Evolutionary conservation across 2,329 filamentous ascomycete genomes (phyloP).

Genomic region (Orbilia blumenaviensis): DNA sequence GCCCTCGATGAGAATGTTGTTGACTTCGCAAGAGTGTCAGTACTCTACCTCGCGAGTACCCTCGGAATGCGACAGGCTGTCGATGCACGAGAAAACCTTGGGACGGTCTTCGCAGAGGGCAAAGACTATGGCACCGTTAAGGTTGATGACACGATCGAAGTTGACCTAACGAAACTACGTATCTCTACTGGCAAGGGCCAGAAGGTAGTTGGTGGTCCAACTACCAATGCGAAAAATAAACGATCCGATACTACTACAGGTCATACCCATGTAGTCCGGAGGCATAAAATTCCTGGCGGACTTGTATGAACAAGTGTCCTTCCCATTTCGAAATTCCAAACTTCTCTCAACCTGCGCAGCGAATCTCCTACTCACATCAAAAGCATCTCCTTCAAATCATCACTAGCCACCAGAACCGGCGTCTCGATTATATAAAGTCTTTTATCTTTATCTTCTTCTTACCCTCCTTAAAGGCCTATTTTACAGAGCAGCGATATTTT

Average conservation of each 20-base stretch:
- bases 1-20: slow-evolving; percentile 67
- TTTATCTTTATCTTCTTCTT: background rate
- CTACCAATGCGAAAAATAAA: background rate
- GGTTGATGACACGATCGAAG: slow-evolving; percentile 2
- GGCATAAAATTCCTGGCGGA: slow-evolving; percentile 20
- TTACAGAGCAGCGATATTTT: slow-evolving; percentile 9
- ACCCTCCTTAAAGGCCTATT: slow-evolving; percentile 1
- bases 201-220: slow-evolving; percentile 25
- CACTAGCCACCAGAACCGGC: slow-evolving; percentile 1
- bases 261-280: slow-evolving; percentile 2
- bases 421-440: background rate
- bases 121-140: slow-evolving; percentile 37
- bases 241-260: background rate
- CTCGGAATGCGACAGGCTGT: slow-evolving; percentile 57
- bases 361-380: slow-evolving; percentile 1
- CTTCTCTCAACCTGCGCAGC: background rate
- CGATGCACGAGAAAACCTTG: slow-evolving; percentile 38
- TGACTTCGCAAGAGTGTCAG: slow-evolving; percentile 72
- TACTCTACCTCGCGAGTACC: slow-evolving; percentile 69
- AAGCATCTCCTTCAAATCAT: slow-evolving; percentile 12
- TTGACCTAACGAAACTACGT: slow-evolving; percentile 35
- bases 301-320: background rate
- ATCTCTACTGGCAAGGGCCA: slow-evolving; percentile 28
- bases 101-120: slow-evolving; percentile 20
- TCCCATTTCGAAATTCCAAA: background rate